These are phyloP conservation scores for Cladophialophora exuberans DNA, from an alignment of 2,329 filamentous ascomycete species.

Conservation along the genomic window DNA sequence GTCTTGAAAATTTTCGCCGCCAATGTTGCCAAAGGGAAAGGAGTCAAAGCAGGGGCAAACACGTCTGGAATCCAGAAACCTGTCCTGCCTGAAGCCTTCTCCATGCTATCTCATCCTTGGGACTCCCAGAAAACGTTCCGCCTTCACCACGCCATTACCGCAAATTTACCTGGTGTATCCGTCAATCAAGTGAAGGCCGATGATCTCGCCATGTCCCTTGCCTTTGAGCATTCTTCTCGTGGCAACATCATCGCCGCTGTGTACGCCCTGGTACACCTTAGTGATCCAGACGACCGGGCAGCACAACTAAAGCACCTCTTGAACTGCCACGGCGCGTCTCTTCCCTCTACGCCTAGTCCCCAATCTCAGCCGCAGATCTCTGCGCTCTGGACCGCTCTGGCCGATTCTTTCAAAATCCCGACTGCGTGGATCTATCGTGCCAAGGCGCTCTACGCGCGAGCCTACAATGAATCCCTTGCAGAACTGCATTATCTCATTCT, in stretches of 20 bases:
- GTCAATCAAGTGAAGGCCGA: conserved; percentile 66
- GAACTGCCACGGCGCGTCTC: conserved; percentile 68
- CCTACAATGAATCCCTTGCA: conserved; percentile 64
- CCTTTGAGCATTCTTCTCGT: conserved; percentile 53
- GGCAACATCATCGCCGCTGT: conserved; percentile 71
- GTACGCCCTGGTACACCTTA: conserved; percentile 80
- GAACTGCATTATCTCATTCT: conserved; percentile 82
- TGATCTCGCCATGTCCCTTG: conserved; percentile 66
- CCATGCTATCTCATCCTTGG: conserved; percentile 75
- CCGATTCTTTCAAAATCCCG: conserved; percentile 70
- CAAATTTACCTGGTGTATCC: conserved; percentile 56
- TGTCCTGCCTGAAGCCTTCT: conserved; percentile 69
- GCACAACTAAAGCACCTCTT: conserved; percentile 73
- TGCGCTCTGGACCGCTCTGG: conserved; percentile 60
- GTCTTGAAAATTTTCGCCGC: conserved; percentile 77
- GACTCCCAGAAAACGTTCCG: conserved; percentile 83
- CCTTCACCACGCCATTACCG: conserved; percentile 68
- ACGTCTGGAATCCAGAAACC: conserved; percentile 40
- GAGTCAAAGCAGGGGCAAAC: background rate
- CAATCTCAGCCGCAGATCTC: conserved; percentile 6
- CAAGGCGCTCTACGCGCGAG: conserved; percentile 79
- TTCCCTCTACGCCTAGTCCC: conserved; percentile 57
- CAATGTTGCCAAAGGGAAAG: conserved; percentile 38
- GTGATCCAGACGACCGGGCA: conserved; percentile 63
- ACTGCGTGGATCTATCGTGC: conserved; percentile 82